Evolutionary conservation across 768 basidiomycete species (phyloP).

Genomic region (Auriscalpium orientale): DNA sequence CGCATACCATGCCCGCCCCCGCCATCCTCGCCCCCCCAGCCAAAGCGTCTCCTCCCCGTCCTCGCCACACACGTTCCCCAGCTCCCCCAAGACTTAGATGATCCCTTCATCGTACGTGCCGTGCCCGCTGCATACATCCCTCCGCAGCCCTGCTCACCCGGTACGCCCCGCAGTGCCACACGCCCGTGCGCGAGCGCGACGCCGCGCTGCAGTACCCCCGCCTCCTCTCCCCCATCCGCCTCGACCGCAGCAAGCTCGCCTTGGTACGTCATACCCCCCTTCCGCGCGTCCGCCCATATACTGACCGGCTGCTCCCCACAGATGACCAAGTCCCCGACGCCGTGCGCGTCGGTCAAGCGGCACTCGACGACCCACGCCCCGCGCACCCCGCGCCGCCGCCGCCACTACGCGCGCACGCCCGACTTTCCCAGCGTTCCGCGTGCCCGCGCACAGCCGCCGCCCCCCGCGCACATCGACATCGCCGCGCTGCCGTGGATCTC

Average conservation of each 20-base stretch:
- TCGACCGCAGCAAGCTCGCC: conserved; percentile 10
- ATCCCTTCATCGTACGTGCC: conserved; percentile 15
- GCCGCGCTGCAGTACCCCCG: conserved; percentile 5
- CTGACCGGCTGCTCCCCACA: neutral
- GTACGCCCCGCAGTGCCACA: conserved; percentile 6
- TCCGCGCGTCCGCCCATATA: neutral
- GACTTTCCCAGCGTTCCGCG: neutral
- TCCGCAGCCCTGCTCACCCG: neutral
- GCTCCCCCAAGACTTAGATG: conserved; percentile 9
- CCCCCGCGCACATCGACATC: conserved; percentile 8
- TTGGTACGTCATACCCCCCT: neutral
- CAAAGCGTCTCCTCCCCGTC: conserved; percentile 11
- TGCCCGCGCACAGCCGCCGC: conserved; percentile 1
- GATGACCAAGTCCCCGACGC: conserved; percentile 15
- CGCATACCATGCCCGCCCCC: conserved; percentile 12
- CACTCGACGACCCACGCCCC: conserved; percentile 7
- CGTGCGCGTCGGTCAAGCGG: conserved; percentile 15
- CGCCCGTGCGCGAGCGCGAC: conserved; percentile 6
- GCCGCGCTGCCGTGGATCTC: conserved; percentile 17
- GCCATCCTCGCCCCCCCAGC: neutral
- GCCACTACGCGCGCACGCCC: conserved; percentile 8
- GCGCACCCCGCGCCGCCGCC: conserved; percentile 15
- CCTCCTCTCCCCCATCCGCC: conserved; percentile 14
- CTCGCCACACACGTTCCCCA: conserved; percentile 10
- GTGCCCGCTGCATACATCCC: neutral